These are phyloP conservation scores for Obba rivulosa DNA, from an alignment of 768 basidiomycete species.

Conservation along the genomic window DNA sequence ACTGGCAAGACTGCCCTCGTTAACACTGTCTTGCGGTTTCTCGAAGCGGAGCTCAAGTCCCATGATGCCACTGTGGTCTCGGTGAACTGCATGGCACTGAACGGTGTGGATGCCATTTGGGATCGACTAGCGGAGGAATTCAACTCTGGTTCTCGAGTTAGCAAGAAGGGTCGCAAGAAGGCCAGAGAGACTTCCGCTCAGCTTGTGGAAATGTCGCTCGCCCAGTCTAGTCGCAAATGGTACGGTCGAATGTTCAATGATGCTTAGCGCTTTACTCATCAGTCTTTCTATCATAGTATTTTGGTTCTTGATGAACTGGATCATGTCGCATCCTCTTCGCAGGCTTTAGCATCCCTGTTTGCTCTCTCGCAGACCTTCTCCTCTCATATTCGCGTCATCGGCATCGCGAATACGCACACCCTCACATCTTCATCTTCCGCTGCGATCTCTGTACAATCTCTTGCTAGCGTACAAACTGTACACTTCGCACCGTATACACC, in stretches of 20 bases:
- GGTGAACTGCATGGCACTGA: conserved; percentile 75
- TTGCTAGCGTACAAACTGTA: conserved; percentile 47
- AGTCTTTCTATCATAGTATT: conserved; percentile 47
- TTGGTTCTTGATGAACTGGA: conserved; percentile 86
- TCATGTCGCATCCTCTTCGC: conserved; percentile 61
- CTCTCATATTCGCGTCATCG: conserved; percentile 60
- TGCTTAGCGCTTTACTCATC: too few relatives aligned
- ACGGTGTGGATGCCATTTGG: conserved; percentile 66
- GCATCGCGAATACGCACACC: conserved; percentile 88
- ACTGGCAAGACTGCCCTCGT: conserved; percentile 89
- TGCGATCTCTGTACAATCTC: conserved; percentile 28
- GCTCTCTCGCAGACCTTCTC: conserved; percentile 53
- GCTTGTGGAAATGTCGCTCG: conserved; percentile 29
- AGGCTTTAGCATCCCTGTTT: conserved; percentile 60
- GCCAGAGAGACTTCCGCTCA: conserved; percentile 32
- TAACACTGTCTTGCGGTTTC: conserved; percentile 48
- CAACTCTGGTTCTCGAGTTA: conserved; percentile 29
- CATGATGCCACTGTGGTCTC: conserved; percentile 43
- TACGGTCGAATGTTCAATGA: not conserved
- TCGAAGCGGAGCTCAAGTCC: conserved; percentile 32
- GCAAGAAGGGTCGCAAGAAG: conserved; percentile 33
- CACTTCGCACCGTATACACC: conserved; percentile 82
- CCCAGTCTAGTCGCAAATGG: not conserved
- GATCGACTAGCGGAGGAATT: conserved; percentile 59
- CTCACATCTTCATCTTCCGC: conserved; percentile 51